Evolutionary conservation across 257 asterid genomes (phyloP).

Genomic region (Eustoma russellianum): DNA sequence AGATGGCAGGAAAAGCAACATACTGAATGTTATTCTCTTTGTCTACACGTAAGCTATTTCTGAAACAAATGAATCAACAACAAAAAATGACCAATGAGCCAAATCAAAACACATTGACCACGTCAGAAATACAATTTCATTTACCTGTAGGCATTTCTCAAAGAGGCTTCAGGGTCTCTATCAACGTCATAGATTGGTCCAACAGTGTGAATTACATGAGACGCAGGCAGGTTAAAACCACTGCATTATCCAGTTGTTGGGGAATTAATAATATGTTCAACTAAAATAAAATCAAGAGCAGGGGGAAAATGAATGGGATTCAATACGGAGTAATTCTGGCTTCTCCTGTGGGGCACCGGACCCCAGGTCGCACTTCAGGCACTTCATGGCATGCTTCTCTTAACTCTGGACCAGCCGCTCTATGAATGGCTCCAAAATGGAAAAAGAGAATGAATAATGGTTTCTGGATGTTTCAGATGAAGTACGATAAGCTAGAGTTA

Average conservation of each 20-base stretch:
- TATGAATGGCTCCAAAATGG: slow-evolving; percentile 69
- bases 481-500: slow-evolving; percentile 14
- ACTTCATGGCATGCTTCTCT: slow-evolving; percentile 65
- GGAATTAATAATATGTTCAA: slow-evolving; percentile 1
- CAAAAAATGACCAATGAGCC: slow-evolving; percentile 1
- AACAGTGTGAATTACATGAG: slow-evolving; percentile 92
- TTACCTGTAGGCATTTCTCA: slow-evolving; percentile 79
- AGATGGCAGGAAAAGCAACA: slow-evolving; percentile 87
- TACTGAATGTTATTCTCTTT: slow-evolving; percentile 65
- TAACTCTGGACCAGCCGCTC: slow-evolving; percentile 92
- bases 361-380: slow-evolving; percentile 71
- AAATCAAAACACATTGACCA: not conserved
- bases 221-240: slow-evolving; percentile 83
- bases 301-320: not conserved
- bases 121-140: slow-evolving; percentile 1
- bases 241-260: slow-evolving; percentile 36
- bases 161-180: slow-evolving; percentile 48
- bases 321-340: slow-evolving; percentile 85
- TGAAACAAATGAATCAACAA: slow-evolving; percentile 28
- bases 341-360: slow-evolving; percentile 98
- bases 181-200: slow-evolving; percentile 71
- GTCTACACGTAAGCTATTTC: slow-evolving; percentile 73
- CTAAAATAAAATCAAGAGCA: not conserved
- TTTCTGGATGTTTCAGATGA: slow-evolving; percentile 4
- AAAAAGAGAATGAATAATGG: slow-evolving; percentile 1